Base-by-base conservation (phyloP, 2,329 filamentous ascomycete genomes). In the Arthrobotrys megalospora region DNA sequence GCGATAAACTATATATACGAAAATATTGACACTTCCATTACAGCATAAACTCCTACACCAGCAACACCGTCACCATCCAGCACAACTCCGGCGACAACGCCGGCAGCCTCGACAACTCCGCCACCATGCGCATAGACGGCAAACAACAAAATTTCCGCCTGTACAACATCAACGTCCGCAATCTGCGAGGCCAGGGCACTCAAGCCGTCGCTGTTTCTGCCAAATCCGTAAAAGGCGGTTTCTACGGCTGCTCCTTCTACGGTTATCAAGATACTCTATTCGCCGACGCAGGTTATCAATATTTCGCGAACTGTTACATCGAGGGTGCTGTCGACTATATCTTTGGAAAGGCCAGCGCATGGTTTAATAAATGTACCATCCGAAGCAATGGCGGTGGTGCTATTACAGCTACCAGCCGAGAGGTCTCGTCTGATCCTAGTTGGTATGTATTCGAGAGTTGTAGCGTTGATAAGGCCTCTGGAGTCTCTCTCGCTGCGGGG, bases 201-300 rank as follows among this genome's bases (percentile, higher is more conserved):
- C 86, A 87, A 80, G 86, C 86, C 38, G 84, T 88, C 16, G 87
- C 87, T 2, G 80, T 88, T 12, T 85, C 84, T 16, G 86, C 86
- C 0, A 85, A 86, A 21, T 43, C 65, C 21, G 38, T 47, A 8
- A 68, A 85, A 71, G 84, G 85, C 67, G 87, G 86, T 3, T 88
- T 86, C 80, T 88, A 88, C 73, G 87, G 85, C 4, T 85, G 85
- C 65, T 81, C 83, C 1, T 83, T 88, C 36, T 84, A 83, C 28
- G 87, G 87, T 0, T 88, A 84, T 80, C 87, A 88, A 76, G 87
- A 88, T 79, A 88, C 87, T 1, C 79, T 88, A 1, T 83, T 88
- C 3, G 86, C 85, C 16, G 84, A 87, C 72, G 50, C 69, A 6
- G 80, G 87, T 4, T 84, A 84, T 53, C 87, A 89, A 81, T 83